Evolutionary conservation across 2,329 filamentous ascomycete species (phyloP).

Genomic region (Verticillium dahliae): DNA sequence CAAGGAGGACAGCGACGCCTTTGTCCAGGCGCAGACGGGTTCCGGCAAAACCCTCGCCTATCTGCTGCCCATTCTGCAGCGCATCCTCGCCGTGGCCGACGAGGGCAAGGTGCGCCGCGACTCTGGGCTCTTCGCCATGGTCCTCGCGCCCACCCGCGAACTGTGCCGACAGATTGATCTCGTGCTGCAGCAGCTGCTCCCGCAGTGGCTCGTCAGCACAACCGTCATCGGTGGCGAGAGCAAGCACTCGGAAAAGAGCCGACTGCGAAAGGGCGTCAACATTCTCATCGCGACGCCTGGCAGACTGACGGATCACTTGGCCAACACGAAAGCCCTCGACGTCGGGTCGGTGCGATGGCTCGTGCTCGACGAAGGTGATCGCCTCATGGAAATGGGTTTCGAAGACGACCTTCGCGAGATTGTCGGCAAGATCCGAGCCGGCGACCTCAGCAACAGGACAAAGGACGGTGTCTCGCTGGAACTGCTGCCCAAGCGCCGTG

Average conservation of each 20-base stretch:
- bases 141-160: conserved; percentile 91
- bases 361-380: conserved; percentile 90
- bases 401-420: conserved; percentile 90
- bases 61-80: conserved; percentile 82
- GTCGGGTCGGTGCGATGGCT: conserved; percentile 89
- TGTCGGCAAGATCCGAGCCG: conserved; percentile 68
- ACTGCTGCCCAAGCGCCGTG: conserved; percentile 66
- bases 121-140: conserved; percentile 85
- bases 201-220: conserved; percentile 89
- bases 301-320: conserved; percentile 81
- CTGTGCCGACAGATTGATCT: conserved; percentile 88
- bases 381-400: conserved; percentile 97
- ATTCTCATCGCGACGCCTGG: conserved; percentile 94
- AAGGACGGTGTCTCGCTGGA: conserved; percentile 52
- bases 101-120: conserved; percentile 68
- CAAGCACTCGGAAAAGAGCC: conserved; percentile 81
- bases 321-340: conserved; percentile 84
- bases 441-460: conserved; percentile 51
- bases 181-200: conserved; percentile 78
- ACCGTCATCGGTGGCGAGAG: conserved; percentile 68
- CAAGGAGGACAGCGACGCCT: conserved; percentile 79
- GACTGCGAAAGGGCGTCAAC: conserved; percentile 88
- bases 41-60: conserved; percentile 98
- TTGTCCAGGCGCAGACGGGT: conserved; percentile 93
- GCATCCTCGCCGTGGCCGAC: conserved; percentile 62